Percentiles rank a stretch among this genome's conserved stretches.
Conservation (phyloP, 352 stramenopile species). For the Phytophthora tubulina region DNA sequence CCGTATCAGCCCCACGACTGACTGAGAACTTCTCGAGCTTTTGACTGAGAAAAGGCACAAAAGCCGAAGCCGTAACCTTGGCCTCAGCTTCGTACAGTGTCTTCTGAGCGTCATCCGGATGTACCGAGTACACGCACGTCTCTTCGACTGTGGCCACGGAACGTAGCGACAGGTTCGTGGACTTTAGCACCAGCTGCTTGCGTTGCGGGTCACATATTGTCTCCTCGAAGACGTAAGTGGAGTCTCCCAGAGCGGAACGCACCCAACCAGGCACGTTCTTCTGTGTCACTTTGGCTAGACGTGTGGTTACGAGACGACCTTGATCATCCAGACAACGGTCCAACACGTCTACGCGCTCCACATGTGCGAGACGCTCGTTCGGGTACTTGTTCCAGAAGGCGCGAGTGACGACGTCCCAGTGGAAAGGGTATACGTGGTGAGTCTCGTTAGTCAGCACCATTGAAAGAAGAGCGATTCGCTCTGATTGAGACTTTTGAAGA, state of each 20-base stretch:
- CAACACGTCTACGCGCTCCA: slow-evolving; percentile 87
- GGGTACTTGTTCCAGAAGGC: slow-evolving; percentile 93
- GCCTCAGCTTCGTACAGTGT: slow-evolving; percentile 79
- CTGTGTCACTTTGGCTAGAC: slow-evolving; percentile 82
- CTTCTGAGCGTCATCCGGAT: slow-evolving; percentile 60
- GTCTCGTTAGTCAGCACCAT: slow-evolving; percentile 88
- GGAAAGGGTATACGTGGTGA: slow-evolving; percentile 80
- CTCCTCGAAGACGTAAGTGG: slow-evolving; percentile 86
- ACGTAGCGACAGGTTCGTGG: slow-evolving; percentile 84
- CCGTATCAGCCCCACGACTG: slow-evolving; percentile 74
- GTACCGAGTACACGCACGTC: slow-evolving; percentile 84
- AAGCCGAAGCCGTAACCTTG: slow-evolving; percentile 86
- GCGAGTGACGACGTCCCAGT: slow-evolving; percentile 86
- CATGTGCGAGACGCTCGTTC: slow-evolving; percentile 78
- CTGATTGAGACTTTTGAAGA: slow-evolving; percentile 14
- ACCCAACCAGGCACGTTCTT: slow-evolving; percentile 81
- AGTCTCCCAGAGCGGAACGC: slow-evolving; percentile 67
- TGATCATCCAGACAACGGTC: slow-evolving; percentile 75
- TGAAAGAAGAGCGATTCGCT: background rate
- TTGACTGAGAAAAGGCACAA: slow-evolving; percentile 82
- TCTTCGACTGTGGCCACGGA: slow-evolving; percentile 85
- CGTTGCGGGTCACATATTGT: slow-evolving; percentile 74
- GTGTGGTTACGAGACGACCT: slow-evolving; percentile 70
- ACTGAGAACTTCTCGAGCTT: slow-evolving; percentile 88
- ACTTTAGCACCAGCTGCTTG: slow-evolving; percentile 80